Evolutionary conservation across 257 asterid genomes (phyloP).

Genomic region (Sherardia arvensis): DNA sequence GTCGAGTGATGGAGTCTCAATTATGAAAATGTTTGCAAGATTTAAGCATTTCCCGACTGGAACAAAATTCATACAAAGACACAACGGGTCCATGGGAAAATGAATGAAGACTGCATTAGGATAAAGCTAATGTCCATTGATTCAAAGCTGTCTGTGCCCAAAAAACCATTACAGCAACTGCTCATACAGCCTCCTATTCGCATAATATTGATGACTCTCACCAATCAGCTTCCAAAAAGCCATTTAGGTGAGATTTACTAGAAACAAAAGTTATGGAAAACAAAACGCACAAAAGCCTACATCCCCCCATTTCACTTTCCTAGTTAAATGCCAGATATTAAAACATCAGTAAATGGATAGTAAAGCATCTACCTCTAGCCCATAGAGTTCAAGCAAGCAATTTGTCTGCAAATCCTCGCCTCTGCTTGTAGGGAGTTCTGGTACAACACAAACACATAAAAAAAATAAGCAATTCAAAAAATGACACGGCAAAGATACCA

Average conservation of each 20-base stretch:
- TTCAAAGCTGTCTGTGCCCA: background rate
- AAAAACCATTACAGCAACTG: background rate
- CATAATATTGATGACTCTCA: background rate
- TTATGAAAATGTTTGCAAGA: background rate
- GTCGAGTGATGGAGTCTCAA: background rate
- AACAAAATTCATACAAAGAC: background rate
- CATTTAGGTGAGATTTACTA: background rate
- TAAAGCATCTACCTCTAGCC: slow-evolving; percentile 61
- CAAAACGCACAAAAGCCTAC: background rate
- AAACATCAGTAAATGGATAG: background rate
- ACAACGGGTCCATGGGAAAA: background rate
- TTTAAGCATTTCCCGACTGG: background rate
- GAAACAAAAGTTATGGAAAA: background rate
- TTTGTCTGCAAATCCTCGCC: slow-evolving; percentile 94
- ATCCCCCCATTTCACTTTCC: background rate
- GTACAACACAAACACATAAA: slow-evolving; percentile 15
- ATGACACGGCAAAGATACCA: background rate
- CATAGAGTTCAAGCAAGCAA: slow-evolving; percentile 95
- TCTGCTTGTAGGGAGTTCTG: slow-evolving; percentile 86
- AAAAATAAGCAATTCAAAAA: slow-evolving; percentile 1
- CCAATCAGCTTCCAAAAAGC: background rate
- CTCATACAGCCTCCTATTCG: background rate
- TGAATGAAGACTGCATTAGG: background rate
- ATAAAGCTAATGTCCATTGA: background rate
- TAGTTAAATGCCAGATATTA: background rate